Evolutionary conservation across 2,329 filamentous ascomycete genomes (phyloP).

Genomic region (Lasiodiplodia theobromae): DNA sequence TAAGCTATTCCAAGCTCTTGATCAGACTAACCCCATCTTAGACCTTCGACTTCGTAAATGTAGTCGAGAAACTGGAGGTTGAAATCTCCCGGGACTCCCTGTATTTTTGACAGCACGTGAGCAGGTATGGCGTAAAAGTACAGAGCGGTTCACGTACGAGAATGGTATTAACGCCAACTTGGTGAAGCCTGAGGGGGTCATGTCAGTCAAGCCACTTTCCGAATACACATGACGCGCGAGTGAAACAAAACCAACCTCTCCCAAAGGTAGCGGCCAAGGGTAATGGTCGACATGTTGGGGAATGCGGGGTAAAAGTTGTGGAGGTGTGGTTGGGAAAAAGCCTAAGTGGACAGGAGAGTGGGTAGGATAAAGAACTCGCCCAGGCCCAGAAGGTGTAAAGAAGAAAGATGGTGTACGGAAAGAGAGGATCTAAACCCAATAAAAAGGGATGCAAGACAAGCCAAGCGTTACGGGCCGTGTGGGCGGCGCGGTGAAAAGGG

Average conservation of each 20-base stretch:
- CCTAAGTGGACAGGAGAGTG: background rate
- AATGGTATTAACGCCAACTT: slow-evolving; percentile 50
- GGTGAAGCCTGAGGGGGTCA: slow-evolving; percentile 42
- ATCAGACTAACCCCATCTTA: slow-evolving; percentile 43
- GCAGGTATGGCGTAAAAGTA: background rate
- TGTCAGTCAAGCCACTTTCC: background rate
- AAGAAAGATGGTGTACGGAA: background rate
- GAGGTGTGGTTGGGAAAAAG: background rate
- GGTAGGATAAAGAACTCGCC: background rate
- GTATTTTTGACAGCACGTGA: slow-evolving; percentile 15
- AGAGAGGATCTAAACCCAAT: background rate
- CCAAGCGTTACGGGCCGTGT: background rate
- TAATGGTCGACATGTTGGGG: slow-evolving; percentile 41
- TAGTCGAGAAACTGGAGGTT: slow-evolving; percentile 55
- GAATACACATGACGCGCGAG: background rate
- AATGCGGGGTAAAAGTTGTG: background rate
- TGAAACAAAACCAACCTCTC: slow-evolving; percentile 35
- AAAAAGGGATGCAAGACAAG: slow-evolving; percentile 16
- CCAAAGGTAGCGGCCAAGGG: slow-evolving; percentile 53
- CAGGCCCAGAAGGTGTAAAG: background rate
- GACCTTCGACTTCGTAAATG: slow-evolving; percentile 48
- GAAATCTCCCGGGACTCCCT: slow-evolving; percentile 55
- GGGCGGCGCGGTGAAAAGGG: too few relatives aligned
- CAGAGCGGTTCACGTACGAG: slow-evolving; percentile 38
- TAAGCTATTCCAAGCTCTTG: background rate